phyloP scores from a whole-genome alignment of 768 basidiomycete species.

The Leccinellum albellum region DNA sequence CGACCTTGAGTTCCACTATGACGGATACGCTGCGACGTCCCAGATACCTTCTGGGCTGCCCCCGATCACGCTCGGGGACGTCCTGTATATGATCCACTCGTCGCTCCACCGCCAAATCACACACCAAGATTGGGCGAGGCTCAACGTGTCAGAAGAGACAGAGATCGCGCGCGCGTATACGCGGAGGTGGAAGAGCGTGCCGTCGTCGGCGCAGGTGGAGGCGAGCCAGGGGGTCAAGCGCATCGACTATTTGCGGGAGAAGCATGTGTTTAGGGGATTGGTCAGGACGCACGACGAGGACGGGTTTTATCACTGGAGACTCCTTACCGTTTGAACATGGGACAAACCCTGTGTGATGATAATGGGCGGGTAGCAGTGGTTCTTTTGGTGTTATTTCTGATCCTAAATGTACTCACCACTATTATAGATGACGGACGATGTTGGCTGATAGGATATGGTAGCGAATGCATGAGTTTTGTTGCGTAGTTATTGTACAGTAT shows the following conservation, averaged over 20 bases:
- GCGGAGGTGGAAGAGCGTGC: conserved; percentile 30
- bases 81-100: conserved; percentile 49
- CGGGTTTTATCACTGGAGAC: conserved; percentile 28
- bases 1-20: conserved; percentile 41
- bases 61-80: conserved; percentile 56
- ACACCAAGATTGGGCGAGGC: conserved; percentile 34
- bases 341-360: background rate
- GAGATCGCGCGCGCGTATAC: conserved; percentile 37
- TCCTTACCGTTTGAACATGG: conserved; percentile 19
- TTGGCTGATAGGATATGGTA: background rate
- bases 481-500: background rate
- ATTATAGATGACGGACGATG: background rate
- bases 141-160: conserved; percentile 26
- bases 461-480: background rate
- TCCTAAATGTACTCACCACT: background rate
- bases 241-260: conserved; percentile 37
- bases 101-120: conserved; percentile 42
- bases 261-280: conserved; percentile 36
- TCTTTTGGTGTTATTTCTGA: background rate
- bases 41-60: conserved; percentile 14
- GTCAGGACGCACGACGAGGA: conserved; percentile 29
- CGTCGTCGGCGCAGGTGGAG: conserved; percentile 30
- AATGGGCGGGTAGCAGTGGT: background rate
- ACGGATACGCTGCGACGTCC: conserved; percentile 22
- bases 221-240: conserved; percentile 37